Evolutionary conservation across 805 yeast genomes (phyloP), one percentile per base, ranked within the genome.

Genomic region (Candida quercuum): DNA sequence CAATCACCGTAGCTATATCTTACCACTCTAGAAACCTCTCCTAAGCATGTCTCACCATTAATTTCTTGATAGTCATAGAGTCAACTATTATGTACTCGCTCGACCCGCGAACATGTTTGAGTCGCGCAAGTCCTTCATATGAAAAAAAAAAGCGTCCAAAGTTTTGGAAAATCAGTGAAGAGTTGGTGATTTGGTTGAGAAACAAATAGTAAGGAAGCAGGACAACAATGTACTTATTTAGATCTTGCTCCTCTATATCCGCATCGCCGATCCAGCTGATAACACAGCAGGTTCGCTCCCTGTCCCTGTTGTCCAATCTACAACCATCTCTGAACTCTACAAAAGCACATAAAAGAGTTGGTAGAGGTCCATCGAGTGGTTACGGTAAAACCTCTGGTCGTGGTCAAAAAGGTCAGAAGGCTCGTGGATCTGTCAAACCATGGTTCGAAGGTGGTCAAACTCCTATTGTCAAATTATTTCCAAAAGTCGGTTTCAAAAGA

Each of bases 401-500:
- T 61, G 99, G 99, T 71, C 95, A 86, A 56, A 93, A 93, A 67
- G 99, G 99, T 77, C 98, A 91, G 61, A 91, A 91, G 66, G 96
- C 98, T 10, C 78, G 98, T 64, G 85, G 91, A 27, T 76, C 81
- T 29, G 91, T 91, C 22, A 91, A 88, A 39, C 76, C 83, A 41
- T 86, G 95, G 91, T 87, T 91, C 59, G 99, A 93, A 69, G 99
- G 99, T 77, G 98, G 99, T 59, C 99, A 93, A 60, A 93, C 98
- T 2, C 98, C 97, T 19, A 82, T 56, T 78, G 78, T 61, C 75
- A 84, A 61, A 66, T 84, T 48, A 79, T 86, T 63, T 95, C 97
- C 48, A 35, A 91, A 91, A 58, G 69, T 81, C 42, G 98, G 98
- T 8, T 88, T 88, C 67, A 78, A 74, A 51, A 76, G 86, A 58